These are phyloP conservation scores for Phialemoniopsis sp. DNA, from an alignment of 2,329 filamentous ascomycete species.

Conservation along the genomic window DNA sequence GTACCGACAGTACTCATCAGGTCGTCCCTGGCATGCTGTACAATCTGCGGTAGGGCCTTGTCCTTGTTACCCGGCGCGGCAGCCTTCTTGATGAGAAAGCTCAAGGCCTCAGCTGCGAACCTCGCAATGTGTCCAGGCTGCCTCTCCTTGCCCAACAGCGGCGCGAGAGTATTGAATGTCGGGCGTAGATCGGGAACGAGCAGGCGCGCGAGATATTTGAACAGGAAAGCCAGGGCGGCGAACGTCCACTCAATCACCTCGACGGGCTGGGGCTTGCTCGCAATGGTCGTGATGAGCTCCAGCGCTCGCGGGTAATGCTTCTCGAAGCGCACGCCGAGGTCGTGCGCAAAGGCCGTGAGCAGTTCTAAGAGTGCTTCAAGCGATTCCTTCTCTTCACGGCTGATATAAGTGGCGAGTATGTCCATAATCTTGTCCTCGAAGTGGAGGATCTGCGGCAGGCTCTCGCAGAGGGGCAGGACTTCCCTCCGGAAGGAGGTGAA, in stretches of 20 bases:
- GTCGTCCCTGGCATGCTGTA: conserved; percentile 69
- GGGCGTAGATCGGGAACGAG: conserved; percentile 82
- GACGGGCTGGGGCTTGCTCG: conserved; percentile 70
- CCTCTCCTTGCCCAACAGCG: conserved; percentile 75
- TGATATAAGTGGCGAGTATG: conserved; percentile 68
- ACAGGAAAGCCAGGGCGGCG: conserved; percentile 86
- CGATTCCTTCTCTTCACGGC: conserved; percentile 70
- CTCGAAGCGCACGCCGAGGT: conserved; percentile 83
- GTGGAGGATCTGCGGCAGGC: conserved; percentile 85
- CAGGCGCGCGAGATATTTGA: conserved; percentile 92
- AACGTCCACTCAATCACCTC: conserved; percentile 99
- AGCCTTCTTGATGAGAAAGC: conserved; percentile 88
- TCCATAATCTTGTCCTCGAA: conserved; percentile 84
- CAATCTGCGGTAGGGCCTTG: conserved; percentile 64
- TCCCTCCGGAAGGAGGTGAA: conserved; percentile 76
- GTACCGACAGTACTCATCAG: conserved; percentile 49
- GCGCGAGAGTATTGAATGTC: conserved; percentile 77
- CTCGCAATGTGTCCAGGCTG: conserved; percentile 85
- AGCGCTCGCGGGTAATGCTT: conserved; percentile 78
- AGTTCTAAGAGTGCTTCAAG: conserved; percentile 84
- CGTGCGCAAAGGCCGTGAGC: conserved; percentile 91
- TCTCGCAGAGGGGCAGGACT: conserved; percentile 77
- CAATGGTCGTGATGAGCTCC: conserved; percentile 71
- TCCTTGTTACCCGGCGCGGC: conserved; percentile 74
- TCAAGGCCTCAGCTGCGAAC: conserved; percentile 92